Evolutionary conservation across 2,329 filamentous ascomycete species (phyloP).

Genomic region (Apiospora marii): DNA sequence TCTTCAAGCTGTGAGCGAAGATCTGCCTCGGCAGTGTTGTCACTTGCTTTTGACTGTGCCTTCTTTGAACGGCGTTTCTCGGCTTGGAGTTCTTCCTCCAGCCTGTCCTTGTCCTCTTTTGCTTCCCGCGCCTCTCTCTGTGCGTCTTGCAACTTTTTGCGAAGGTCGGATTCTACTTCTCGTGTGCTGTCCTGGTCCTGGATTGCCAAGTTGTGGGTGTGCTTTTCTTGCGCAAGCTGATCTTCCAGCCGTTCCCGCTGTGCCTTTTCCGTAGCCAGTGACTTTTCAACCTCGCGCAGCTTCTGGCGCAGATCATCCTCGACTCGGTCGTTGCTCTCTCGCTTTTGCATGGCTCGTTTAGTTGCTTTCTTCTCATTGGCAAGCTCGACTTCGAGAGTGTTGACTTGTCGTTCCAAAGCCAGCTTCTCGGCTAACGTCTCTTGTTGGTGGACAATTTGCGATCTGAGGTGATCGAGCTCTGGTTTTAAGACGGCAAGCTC

Average conservation of each 20-base stretch:
- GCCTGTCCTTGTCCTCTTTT: slow-evolving; percentile 41
- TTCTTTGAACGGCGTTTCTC: slow-evolving; percentile 41
- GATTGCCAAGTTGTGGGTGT: slow-evolving; percentile 39
- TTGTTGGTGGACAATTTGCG: slow-evolving; percentile 67
- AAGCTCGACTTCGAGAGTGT: slow-evolving; percentile 79
- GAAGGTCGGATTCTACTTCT: slow-evolving; percentile 42
- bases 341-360: slow-evolving; percentile 59
- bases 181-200: slow-evolving; percentile 43
- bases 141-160: slow-evolving; percentile 42
- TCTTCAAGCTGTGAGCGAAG: slow-evolving; percentile 42
- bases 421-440: slow-evolving; percentile 80
- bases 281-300: slow-evolving; percentile 44
- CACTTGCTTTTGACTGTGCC: slow-evolving; percentile 36
- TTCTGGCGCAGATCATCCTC: slow-evolving; percentile 55
- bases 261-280: slow-evolving; percentile 40
- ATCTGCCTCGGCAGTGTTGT: slow-evolving; percentile 36
- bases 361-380: slow-evolving; percentile 80
- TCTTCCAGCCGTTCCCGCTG: slow-evolving; percentile 43
- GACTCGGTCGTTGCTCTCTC: slow-evolving; percentile 50
- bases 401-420: slow-evolving; percentile 79
- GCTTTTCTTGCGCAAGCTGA: slow-evolving; percentile 43
- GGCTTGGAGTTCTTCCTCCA: slow-evolving; percentile 46
- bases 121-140: slow-evolving; percentile 41
- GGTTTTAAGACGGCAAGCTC: slow-evolving; percentile 62
- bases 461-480: slow-evolving; percentile 63